Evolutionary conservation across 352 stramenopile genomes (phyloP).

Genomic region (Pythium sukuiense): DNA sequence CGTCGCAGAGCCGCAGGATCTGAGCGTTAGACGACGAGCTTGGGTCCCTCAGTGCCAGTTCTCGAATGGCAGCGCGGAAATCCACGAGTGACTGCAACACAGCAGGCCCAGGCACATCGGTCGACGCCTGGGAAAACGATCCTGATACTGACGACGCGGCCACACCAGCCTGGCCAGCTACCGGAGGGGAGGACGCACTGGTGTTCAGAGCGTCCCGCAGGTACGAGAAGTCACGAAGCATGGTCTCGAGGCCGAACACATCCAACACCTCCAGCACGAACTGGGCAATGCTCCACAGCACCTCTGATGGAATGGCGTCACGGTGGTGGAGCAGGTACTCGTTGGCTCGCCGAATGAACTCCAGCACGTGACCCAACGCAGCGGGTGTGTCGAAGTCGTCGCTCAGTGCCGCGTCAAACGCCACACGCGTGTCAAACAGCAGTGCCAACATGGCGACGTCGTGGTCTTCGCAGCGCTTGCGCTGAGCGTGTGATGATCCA

Average conservation of each 20-base stretch:
- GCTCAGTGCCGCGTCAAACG: slow-evolving; percentile 61
- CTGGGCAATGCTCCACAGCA: slow-evolving; percentile 47
- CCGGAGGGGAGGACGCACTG: slow-evolving; percentile 14
- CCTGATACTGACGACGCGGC: slow-evolving; percentile 5
- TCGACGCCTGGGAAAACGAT: neutral
- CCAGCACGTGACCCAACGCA: slow-evolving; percentile 62
- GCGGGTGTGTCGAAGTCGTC: slow-evolving; percentile 90
- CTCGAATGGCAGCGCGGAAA: slow-evolving; percentile 64
- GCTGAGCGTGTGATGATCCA: slow-evolving; percentile 16
- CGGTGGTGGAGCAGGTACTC: slow-evolving; percentile 51
- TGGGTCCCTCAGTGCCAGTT: slow-evolving; percentile 53
- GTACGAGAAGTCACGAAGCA: slow-evolving; percentile 58
- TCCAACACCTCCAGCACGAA: slow-evolving; percentile 74
- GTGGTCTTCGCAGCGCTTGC: slow-evolving; percentile 47
- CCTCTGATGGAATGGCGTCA: slow-evolving; percentile 45
- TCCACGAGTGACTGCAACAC: slow-evolving; percentile 53
- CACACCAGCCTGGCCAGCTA: neutral
- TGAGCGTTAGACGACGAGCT: slow-evolving; percentile 36
- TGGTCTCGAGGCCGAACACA: slow-evolving; percentile 61
- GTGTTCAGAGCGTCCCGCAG: slow-evolving; percentile 27
- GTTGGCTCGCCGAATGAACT: slow-evolving; percentile 70
- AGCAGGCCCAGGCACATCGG: slow-evolving; percentile 21
- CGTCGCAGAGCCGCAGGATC: slow-evolving; percentile 64
- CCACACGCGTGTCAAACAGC: slow-evolving; percentile 51
- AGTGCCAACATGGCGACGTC: slow-evolving; percentile 60